Percentiles rank a stretch among this genome's conserved stretches.
Evolutionary conservation across 23 red algal genomes (phyloP).

Genomic region (Agarophyton chilense): DNA sequence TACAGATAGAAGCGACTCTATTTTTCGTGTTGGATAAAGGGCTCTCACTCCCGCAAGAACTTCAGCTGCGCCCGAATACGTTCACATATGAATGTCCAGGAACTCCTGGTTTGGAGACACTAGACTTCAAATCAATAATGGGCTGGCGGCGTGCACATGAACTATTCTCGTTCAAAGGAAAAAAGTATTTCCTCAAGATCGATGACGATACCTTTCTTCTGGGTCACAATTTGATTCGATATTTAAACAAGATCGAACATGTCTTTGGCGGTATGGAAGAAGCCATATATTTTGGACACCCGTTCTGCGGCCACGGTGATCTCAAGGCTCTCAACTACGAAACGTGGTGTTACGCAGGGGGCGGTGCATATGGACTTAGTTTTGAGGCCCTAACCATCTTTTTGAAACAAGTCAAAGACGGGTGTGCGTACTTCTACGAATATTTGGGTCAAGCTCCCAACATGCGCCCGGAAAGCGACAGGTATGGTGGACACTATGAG

Average conservation of each 20-base stretch:
- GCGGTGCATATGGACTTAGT: slow-evolving; percentile 50
- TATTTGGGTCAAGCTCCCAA: slow-evolving; percentile 11
- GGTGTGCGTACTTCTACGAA: slow-evolving; percentile 59
- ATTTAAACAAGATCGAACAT: slow-evolving; percentile 55
- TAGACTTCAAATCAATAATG: slow-evolving; percentile 37
- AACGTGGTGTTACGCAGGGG: slow-evolving; percentile 59
- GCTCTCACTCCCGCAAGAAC: slow-evolving; percentile 7
- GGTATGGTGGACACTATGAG: slow-evolving; percentile 46
- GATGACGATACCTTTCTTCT: slow-evolving; percentile 52
- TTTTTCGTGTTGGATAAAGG: slow-evolving; percentile 27
- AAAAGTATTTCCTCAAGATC: slow-evolving; percentile 54
- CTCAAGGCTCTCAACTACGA: slow-evolving; percentile 42
- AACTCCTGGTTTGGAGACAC: background rate
- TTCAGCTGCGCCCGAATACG: slow-evolving; percentile 26
- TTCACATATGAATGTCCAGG: background rate
- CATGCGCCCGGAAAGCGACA: slow-evolving; percentile 35
- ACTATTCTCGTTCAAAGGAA: slow-evolving; percentile 27
- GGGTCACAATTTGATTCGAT: slow-evolving; percentile 55
- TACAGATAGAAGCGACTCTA: slow-evolving; percentile 45
- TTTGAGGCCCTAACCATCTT: slow-evolving; percentile 36
- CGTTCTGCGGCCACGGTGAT: slow-evolving; percentile 56
- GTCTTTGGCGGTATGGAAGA: slow-evolving; percentile 30
- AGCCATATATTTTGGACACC: slow-evolving; percentile 53
- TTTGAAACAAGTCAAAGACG: slow-evolving; percentile 40
- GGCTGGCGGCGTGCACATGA: slow-evolving; percentile 10